Percentiles rank a stretch among this genome's conserved stretches.
phyloP scores from a whole-genome alignment of 768 basidiomycete genomes.

The Podaxis rugospora region DNA sequence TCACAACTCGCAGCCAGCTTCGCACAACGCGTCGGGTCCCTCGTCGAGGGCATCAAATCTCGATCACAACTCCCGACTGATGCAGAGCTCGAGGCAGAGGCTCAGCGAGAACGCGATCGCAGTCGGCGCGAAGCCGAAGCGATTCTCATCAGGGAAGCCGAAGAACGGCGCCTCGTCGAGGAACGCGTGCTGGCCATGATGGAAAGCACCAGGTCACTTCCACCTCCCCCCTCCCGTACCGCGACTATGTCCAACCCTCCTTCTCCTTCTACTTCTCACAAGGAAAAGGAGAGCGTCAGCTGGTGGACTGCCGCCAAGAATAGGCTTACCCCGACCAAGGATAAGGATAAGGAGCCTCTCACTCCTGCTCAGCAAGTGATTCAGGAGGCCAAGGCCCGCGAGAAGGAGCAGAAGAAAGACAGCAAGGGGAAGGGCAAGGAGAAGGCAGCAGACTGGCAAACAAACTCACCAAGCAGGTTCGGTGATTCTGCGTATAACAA shows the following conservation, averaged over 20 bases:
- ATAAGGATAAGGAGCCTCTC: conserved; percentile 61
- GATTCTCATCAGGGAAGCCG: conserved; percentile 68
- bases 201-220: conserved; percentile 40
- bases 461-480: conserved; percentile 46
- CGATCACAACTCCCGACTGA: conserved; percentile 53
- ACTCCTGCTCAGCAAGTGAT: conserved; percentile 85
- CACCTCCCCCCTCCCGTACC: conserved; percentile 59
- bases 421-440: conserved; percentile 41
- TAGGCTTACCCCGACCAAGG: conserved; percentile 74
- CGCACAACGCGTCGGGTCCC: conserved; percentile 67
- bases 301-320: conserved; percentile 81
- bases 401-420: conserved; percentile 53
- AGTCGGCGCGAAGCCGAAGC: conserved; percentile 75
- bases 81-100: conserved; percentile 79
- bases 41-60: conserved; percentile 51
- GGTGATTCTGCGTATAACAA: conserved; percentile 56
- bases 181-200: conserved; percentile 78
- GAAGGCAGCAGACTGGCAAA: conserved; percentile 48
- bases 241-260: conserved; percentile 53
- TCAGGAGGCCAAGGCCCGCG: conserved; percentile 63
- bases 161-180: conserved; percentile 64
- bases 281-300: conserved; percentile 54
- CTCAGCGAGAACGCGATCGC: conserved; percentile 69
- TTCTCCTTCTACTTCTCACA: conserved; percentile 63
- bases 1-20: conserved; percentile 70